Evolutionary conservation across 768 basidiomycete species (phyloP), one percentile per base, ranked within the genome.

Genomic region (Cubamyces lactineus): DNA sequence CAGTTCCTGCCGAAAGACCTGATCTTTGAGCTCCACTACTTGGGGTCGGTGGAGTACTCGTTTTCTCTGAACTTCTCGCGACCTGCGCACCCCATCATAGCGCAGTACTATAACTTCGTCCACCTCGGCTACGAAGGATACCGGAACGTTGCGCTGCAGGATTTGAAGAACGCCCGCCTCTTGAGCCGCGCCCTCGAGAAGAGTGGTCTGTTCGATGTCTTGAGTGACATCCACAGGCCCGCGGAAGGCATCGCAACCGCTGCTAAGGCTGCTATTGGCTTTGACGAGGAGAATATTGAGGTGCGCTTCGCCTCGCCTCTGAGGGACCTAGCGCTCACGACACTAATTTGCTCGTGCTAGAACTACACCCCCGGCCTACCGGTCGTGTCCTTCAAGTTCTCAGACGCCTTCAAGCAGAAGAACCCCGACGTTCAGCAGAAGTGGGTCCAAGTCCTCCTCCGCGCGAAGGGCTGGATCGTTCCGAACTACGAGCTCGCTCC

Each of bases 31-130:
- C 75, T 82, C 23, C 78, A 84, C 71, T 84, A 80, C 73, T 75
- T 78, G 30, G 79, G 79, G 46, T 79, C 72, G 40, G 78, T 82
- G 59, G 92, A 96, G 72, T 95, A 94, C 72, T 89, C 89, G 0
- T 88, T 86, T 74, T 85, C 84, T 19, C 75, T 84, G 59, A 84
- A 85, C 74, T 85, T 84, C 72, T 85, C 83, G 50, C 82, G 84
- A 16, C 82, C 86, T 15, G 84, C 84, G 40, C 82, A 83, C 51
- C 85, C 85, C 4, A 83, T 86, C 66, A 79, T 86, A 54, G 82
- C 78, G 21, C 85, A 86, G 69, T 88, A 80, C 75, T 87, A 84
- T 76, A 86, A 83, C 72, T 81, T 86, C 71, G 63, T 87, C 41
- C 84, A 85, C 67, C 80, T 87, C 30, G 85, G 86, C 24, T 85